These are phyloP conservation scores for Ceratorhiza oryzae-sativae DNA, from an alignment of 1,284 basidiomycete genomes.

Conservation along the genomic window DNA sequence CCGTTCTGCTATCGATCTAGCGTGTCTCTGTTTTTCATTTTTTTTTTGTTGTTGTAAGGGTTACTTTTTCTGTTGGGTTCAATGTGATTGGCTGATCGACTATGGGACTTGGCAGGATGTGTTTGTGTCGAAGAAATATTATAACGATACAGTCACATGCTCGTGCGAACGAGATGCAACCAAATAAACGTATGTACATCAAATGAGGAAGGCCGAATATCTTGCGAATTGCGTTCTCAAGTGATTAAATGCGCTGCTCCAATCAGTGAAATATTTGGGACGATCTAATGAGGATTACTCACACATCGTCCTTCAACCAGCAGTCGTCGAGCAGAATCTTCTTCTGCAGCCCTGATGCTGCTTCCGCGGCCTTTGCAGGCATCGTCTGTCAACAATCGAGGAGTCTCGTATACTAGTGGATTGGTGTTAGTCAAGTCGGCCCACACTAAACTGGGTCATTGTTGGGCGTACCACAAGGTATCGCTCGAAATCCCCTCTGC, in stretches of 20 bases:
- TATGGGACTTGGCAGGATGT: neutral
- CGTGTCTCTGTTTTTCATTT: neutral
- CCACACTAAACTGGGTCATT: neutral
- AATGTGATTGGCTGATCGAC: neutral
- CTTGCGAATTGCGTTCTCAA: no score
- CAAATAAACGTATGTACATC: neutral
- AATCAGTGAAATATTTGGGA: neutral
- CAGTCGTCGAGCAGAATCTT: neutral
- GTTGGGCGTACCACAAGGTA: neutral
- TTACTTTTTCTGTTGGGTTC: neutral
- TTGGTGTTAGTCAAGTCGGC: neutral
- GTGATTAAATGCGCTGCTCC: neutral
- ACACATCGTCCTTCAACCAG: neutral
- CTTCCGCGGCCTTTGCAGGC: neutral
- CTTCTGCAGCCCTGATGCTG: neutral
- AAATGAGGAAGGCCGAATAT: no score
- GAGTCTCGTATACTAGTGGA: neutral
- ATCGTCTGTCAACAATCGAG: neutral
- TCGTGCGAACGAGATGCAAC: neutral
- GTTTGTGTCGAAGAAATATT: neutral
- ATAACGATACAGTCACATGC: neutral
- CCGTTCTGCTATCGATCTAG: neutral
- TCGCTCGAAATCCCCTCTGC: neutral
- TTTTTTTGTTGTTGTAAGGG: neutral
- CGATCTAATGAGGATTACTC: neutral